Conservation (phyloP, 257 asterid genomes). For the Jacaranda mimosifolia region DNA sequence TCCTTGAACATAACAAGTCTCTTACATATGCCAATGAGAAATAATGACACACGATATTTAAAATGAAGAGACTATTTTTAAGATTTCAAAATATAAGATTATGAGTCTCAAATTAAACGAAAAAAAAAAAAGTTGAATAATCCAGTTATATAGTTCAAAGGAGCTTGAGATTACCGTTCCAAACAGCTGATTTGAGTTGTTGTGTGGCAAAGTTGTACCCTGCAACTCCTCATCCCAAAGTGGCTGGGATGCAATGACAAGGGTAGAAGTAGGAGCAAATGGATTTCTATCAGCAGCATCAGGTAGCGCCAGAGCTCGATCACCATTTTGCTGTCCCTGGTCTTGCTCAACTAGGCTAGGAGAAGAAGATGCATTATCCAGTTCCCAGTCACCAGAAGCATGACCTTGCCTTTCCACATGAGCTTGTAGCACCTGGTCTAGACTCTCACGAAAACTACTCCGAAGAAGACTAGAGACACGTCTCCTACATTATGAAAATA, state of each 20-base stretch:
- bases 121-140: background rate
- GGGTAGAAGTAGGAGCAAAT: slow-evolving; percentile 46
- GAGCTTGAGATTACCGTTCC: slow-evolving; percentile 57
- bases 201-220: slow-evolving; percentile 48
- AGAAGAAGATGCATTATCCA: slow-evolving; percentile 58
- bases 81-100: background rate
- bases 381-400: slow-evolving; percentile 73
- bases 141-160: slow-evolving; percentile 34
- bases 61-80: background rate
- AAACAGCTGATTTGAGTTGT: slow-evolving; percentile 52
- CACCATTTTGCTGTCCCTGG: slow-evolving; percentile 51
- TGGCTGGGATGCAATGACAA: slow-evolving; percentile 50
- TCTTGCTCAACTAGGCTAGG: slow-evolving; percentile 56
- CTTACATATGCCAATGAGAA: background rate
- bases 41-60: background rate
- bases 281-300: slow-evolving; percentile 47
- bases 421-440: slow-evolving; percentile 81
- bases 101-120: background rate
- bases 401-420: slow-evolving; percentile 75
- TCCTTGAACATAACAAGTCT: slow-evolving; percentile 10
- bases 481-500: slow-evolving; percentile 59
- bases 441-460: slow-evolving; percentile 88
- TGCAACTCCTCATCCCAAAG: slow-evolving; percentile 66
- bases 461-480: slow-evolving; percentile 87
- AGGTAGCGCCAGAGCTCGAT: slow-evolving; percentile 43